A percentile compares a stretch with the other conserved stretches of the same genome.
Conservation (phyloP, 2,329 filamentous ascomycete genomes). For the Kalmusia sp. region DNA sequence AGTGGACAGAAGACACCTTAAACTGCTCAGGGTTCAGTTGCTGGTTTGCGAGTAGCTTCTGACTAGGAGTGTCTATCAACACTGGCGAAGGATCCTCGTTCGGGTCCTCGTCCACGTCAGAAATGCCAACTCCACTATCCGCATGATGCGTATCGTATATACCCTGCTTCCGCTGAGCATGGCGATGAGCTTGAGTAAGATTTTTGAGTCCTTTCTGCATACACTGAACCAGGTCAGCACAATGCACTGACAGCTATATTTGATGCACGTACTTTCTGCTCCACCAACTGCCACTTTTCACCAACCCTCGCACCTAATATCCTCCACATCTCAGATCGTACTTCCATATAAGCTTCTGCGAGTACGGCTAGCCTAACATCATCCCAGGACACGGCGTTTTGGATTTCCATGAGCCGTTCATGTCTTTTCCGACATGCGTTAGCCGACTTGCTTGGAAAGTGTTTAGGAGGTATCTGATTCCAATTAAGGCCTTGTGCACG, state of each 20-base stretch:
- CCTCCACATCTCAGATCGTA: slow-evolving; percentile 80
- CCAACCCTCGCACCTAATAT: slow-evolving; percentile 66
- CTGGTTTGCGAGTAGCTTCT: too few relatives aligned
- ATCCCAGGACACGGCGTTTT: slow-evolving; percentile 76
- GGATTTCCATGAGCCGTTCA: slow-evolving; percentile 77
- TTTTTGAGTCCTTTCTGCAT: slow-evolving; percentile 86
- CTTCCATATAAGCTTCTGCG: slow-evolving; percentile 76
- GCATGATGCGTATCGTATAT: slow-evolving; percentile 58
- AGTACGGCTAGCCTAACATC: slow-evolving; percentile 74
- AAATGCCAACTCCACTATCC: slow-evolving; percentile 72
- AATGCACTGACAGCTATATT: background rate
- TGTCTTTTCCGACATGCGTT: slow-evolving; percentile 89
- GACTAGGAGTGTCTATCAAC: too few relatives aligned
- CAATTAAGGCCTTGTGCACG: slow-evolving; percentile 79
- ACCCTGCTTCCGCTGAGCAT: slow-evolving; percentile 69
- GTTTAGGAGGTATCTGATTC: slow-evolving; percentile 74
- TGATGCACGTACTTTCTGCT: slow-evolving; percentile 69
- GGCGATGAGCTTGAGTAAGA: slow-evolving; percentile 72
- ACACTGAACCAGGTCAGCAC: slow-evolving; percentile 61
- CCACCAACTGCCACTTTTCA: slow-evolving; percentile 68
- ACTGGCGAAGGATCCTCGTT: slow-evolving; percentile 40
- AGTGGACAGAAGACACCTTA: too few relatives aligned
- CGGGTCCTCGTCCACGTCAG: slow-evolving; percentile 55
- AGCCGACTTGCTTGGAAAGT: slow-evolving; percentile 75
- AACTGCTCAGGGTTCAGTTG: too few relatives aligned